phyloP scores from a whole-genome alignment of 441 rosid genomes.

The Cnidoscolus chayamansa region DNA sequence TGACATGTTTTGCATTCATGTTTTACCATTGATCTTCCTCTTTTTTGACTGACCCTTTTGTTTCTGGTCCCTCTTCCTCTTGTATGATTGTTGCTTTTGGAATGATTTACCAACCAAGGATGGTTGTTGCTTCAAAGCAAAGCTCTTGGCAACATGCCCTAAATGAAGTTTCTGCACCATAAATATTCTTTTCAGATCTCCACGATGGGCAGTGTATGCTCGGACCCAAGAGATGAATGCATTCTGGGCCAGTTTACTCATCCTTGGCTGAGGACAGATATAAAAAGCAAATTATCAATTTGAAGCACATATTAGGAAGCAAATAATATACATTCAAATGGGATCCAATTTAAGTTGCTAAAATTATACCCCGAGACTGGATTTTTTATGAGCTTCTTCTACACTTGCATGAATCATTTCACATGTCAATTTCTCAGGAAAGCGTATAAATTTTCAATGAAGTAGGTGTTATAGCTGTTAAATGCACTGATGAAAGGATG shows the following conservation, averaged over 20 bases:
- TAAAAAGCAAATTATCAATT: slow-evolving; percentile 17
- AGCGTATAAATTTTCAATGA: neutral
- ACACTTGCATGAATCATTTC: neutral
- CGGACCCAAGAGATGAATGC: slow-evolving; percentile 97
- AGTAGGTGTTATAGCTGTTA: neutral
- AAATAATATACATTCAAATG: neutral
- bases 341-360: neutral
- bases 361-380: neutral
- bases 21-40: slow-evolving; percentile 27
- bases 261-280: slow-evolving; percentile 46
- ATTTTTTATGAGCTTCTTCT: neutral
- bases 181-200: slow-evolving; percentile 81
- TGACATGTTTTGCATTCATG: slow-evolving; percentile 20
- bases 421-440: neutral
- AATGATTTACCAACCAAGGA: slow-evolving; percentile 73
- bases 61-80: slow-evolving; percentile 74
- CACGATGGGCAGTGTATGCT: slow-evolving; percentile 86
- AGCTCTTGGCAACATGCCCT: slow-evolving; percentile 94
- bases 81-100: slow-evolving; percentile 54
- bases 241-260: slow-evolving; percentile 63
- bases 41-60: slow-evolving; percentile 49
- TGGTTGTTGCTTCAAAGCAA: slow-evolving; percentile 86
- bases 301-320: slow-evolving; percentile 5
- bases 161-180: slow-evolving; percentile 87
- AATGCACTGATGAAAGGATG: neutral